phyloP scores from a whole-genome alignment of 345 rosid genomes.

The Sonneratia alba region DNA sequence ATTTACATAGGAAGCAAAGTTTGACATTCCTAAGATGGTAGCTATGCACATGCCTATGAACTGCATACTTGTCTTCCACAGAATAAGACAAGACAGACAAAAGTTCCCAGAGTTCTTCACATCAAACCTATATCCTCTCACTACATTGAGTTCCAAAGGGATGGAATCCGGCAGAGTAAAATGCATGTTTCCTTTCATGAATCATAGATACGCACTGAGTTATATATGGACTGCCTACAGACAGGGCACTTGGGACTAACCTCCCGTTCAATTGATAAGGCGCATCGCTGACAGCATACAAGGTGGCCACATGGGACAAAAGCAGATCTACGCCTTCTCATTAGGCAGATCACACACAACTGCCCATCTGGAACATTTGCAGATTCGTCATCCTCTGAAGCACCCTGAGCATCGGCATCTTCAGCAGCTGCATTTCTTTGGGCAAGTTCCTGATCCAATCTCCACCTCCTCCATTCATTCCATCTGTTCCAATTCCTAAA shows the following conservation, averaged over 20 bases:
- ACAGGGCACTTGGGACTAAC: constrained; percentile 66
- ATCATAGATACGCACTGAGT: constrained; percentile 57
- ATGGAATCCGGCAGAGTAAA: neutral
- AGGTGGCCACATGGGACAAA: constrained; percentile 91
- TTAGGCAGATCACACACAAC: constrained; percentile 74
- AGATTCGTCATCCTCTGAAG: constrained; percentile 28
- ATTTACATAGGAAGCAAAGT: no score
- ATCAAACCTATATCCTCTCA: neutral
- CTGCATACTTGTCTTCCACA: no score
- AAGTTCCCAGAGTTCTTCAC: neutral
- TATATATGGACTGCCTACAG: constrained; percentile 54
- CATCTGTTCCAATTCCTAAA: constrained; percentile 75
- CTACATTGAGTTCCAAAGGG: neutral
- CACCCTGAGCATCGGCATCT: constrained; percentile 13
- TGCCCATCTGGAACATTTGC: constrained; percentile 70
- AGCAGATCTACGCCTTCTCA: constrained; percentile 57
- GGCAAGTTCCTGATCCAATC: constrained; percentile 32
- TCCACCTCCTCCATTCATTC: constrained; percentile 48
- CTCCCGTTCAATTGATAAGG: constrained; percentile 56
- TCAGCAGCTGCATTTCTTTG: constrained; percentile 18
- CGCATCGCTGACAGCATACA: constrained; percentile 81
- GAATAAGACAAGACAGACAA: no score
- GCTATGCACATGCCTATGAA: no score
- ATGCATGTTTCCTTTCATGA: constrained; percentile 18
- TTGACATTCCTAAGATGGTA: no score